Conservation (phyloP, 2,329 filamentous ascomycete species). For the Chalara sp. region DNA sequence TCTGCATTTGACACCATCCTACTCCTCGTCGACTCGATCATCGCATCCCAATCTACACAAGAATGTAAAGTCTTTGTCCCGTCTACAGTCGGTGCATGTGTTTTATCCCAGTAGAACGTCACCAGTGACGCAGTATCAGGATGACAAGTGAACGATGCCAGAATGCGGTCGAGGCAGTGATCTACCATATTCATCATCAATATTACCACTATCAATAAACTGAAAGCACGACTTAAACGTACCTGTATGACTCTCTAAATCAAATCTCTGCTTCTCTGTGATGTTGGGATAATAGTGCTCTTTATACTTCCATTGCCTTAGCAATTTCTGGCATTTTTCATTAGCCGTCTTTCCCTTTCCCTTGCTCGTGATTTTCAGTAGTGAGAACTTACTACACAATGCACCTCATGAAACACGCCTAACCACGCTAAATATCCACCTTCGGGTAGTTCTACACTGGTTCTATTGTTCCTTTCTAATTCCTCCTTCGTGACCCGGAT, state of each 20-base stretch:
- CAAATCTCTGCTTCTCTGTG: background rate
- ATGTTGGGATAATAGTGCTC: background rate
- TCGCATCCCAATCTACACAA: background rate
- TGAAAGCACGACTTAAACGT: background rate
- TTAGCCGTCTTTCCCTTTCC: background rate
- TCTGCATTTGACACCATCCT: background rate
- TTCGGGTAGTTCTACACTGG: slow-evolving; percentile 1
- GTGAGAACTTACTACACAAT: background rate
- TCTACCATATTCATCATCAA: background rate
- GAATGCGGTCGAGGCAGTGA: background rate
- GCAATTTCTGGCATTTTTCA: background rate
- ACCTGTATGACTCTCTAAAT: background rate
- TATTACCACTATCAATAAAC: background rate
- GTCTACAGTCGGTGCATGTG: background rate
- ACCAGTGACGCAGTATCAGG: background rate
- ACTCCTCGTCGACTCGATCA: background rate
- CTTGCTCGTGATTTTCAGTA: background rate
- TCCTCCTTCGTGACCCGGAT: slow-evolving; percentile 5
- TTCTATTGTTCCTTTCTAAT: background rate
- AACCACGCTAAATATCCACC: background rate
- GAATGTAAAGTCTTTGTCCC: background rate
- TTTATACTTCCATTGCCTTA: background rate
- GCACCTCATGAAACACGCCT: background rate
- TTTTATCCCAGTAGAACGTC: background rate
- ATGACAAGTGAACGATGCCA: background rate